A percentile compares a stretch with the other conserved stretches of the same genome.
Evolutionary conservation across 495 filamentous ascomycete species (phyloP).

Genomic region (Apiosordaria backusii): DNA sequence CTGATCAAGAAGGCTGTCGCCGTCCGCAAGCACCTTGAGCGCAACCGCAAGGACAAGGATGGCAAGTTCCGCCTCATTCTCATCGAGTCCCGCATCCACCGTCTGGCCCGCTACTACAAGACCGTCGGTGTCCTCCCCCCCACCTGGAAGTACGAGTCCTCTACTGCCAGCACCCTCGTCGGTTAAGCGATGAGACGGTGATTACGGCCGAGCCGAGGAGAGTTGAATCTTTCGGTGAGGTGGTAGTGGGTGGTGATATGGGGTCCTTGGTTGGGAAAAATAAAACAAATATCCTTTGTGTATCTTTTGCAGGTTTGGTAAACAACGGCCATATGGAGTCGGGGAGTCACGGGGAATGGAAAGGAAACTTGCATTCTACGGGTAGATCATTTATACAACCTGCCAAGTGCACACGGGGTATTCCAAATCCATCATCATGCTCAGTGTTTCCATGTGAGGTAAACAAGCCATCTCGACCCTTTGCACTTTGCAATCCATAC

Average conservation of each 20-base stretch:
- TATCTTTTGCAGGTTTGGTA: slow-evolving; percentile 10
- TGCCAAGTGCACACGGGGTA: slow-evolving; percentile 13
- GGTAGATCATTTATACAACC: slow-evolving; percentile 8
- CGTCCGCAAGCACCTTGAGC: slow-evolving; percentile 99
- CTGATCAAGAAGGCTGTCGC: slow-evolving; percentile 69
- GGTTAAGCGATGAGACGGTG: slow-evolving; percentile 45
- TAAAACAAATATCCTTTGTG: neutral
- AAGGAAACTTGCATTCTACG: slow-evolving; percentile 34
- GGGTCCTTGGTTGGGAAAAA: slow-evolving; percentile 9
- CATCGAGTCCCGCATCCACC: slow-evolving; percentile 98
- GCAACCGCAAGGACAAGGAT: slow-evolving; percentile 99
- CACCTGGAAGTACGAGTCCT: slow-evolving; percentile 93
- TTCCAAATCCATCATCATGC: neutral
- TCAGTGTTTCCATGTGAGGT: neutral
- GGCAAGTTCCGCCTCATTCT: slow-evolving; percentile 99
- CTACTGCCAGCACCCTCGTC: slow-evolving; percentile 62
- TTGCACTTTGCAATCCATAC: neutral
- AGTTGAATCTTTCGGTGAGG: slow-evolving; percentile 13
- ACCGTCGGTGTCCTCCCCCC: slow-evolving; percentile 96
- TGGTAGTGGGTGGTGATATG: slow-evolving; percentile 8
- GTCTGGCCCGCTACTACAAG: slow-evolving; percentile 95
- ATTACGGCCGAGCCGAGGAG: neutral
- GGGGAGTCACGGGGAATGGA: slow-evolving; percentile 30
- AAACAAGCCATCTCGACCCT: neutral
- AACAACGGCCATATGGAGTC: slow-evolving; percentile 12